Base-by-base conservation (phyloP, 2,329 filamentous ascomycete genomes). In the Trichoderma asperellum region DNA sequence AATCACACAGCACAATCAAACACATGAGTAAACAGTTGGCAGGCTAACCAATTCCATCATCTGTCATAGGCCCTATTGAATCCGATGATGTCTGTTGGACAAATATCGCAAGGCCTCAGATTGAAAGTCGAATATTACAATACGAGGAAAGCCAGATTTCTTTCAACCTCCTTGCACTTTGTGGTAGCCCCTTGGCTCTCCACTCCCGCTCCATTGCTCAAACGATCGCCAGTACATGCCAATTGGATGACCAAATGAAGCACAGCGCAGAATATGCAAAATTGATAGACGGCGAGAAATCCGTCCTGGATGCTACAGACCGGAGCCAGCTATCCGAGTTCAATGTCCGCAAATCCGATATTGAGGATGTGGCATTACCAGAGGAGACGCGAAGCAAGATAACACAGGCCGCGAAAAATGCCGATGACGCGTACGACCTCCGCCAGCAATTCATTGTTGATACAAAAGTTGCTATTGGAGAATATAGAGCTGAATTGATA, bases 101-200 rank as follows among this genome's bases (percentile, higher is more conserved):
- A 4, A 78, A 81, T 1, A 78, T 90, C 7, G 91, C 89, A 0
- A 85, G 84, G 63, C 86, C 88, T 0, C 86, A 89, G 10, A 90
- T 97, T 66, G 80, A 88, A 63, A 81, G 83, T 1, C 87, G 91
- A 56, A 95, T 96, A 86, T 79, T 84, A 10, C 85, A 88, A 70
- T 89, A 91, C 72, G 87, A 88, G 71, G 88, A 88, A 40, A 87
- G 85, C 12, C 85, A 88, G 64, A 85, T 92, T 35, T 86, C 90
- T n/a, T 96, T 93, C 80, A 94, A 88, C 72, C 87, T 97, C 47
- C 84, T 97, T 60, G 90, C 92, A 29, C 81, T 97, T 2, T 91
- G 91, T 71, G 86, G 87, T 69, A 91, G 90, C 69, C 89, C 92
- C 0, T 78, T 91, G 1, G 74, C 80, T 14, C 77, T 80, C 3